Evolutionary conservation across 495 filamentous ascomycete species (phyloP).

Genomic region (Tuber indicum): DNA sequence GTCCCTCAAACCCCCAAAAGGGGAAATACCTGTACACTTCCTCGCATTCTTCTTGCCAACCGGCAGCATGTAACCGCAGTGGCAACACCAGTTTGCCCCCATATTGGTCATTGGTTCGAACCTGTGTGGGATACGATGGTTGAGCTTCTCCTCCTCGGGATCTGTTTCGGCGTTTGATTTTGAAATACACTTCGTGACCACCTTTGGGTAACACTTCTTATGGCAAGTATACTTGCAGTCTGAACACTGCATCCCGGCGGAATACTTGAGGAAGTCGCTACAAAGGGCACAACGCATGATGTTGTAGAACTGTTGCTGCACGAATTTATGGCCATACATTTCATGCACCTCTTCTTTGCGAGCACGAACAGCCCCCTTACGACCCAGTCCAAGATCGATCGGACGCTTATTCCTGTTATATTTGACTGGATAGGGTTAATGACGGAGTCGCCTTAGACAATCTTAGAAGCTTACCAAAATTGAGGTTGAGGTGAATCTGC

Average conservation of each 20-base stretch:
- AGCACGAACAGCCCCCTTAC: constrained; percentile 93
- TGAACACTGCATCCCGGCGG: constrained; percentile 96
- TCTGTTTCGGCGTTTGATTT: constrained; percentile 97
- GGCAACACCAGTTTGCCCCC: constrained; percentile 98
- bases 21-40: constrained; percentile 70
- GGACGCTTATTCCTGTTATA: constrained; percentile 61
- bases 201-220: constrained; percentile 88
- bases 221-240: constrained; percentile 99
- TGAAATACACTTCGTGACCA: constrained; percentile 99
- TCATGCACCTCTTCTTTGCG: constrained; percentile 96
- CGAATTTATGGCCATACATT: constrained; percentile 98
- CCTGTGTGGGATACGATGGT: constrained; percentile 95
- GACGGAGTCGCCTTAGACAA: constrained; percentile 10
- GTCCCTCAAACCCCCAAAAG: constrained; percentile 6
- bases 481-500: constrained; percentile 76
- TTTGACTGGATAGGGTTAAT: constrained; percentile 54
- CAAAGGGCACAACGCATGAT: constrained; percentile 99
- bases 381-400: constrained; percentile 80
- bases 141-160: constrained; percentile 98
- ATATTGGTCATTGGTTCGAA: constrained; percentile 93
- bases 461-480: constrained; percentile 60
- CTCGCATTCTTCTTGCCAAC: constrained; percentile 89
- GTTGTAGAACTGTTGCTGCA: constrained; percentile 97
- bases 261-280: constrained; percentile 97
- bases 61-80: constrained; percentile 96